Conservation (phyloP, 768 basidiomycete genomes). For the Daedaleopsis sinensis region DNA sequence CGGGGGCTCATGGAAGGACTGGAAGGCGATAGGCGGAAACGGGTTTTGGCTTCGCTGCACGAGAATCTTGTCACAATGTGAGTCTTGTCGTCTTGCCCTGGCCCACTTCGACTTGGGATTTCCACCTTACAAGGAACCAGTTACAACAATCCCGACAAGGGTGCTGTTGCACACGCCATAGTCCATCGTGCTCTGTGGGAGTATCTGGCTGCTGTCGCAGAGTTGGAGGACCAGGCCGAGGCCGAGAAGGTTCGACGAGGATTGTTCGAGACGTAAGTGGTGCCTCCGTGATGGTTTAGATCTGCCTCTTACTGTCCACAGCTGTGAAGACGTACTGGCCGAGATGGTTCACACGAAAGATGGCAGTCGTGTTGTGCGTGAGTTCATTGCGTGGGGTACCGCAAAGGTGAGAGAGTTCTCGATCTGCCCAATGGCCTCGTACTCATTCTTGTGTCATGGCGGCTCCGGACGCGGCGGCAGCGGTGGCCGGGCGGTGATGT, state of each 20-base stretch:
- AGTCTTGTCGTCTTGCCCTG: conserved; percentile 28
- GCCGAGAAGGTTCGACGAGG: conserved; percentile 76
- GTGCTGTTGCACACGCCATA: conserved; percentile 82
- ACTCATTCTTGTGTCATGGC: too few relatives aligned
- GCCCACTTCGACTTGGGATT: too few relatives aligned
- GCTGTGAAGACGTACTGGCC: conserved; percentile 78
- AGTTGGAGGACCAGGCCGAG: conserved; percentile 62
- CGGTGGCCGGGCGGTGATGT: too few relatives aligned
- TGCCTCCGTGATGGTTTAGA: too few relatives aligned
- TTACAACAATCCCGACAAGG: conserved; percentile 92
- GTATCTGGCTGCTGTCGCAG: conserved; percentile 67
- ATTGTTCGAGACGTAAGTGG: conserved; percentile 74
- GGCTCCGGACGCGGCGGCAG: too few relatives aligned
- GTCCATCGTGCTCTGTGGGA: conserved; percentile 90
- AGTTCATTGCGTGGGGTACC: conserved; percentile 79
- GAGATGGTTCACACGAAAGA: conserved; percentile 96
- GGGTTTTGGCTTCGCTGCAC: conserved; percentile 70
- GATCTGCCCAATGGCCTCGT: too few relatives aligned
- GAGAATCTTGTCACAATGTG: conserved; percentile 79
- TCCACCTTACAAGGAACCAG: conserved; percentile 40
- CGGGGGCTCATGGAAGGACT: conserved; percentile 65
- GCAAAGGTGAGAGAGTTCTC: conserved; percentile 86
- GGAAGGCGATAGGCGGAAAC: conserved; percentile 63
- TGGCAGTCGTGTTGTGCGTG: conserved; percentile 83
- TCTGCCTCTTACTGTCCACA: not conserved